Evolutionary conservation across 1,284 basidiomycete genomes (phyloP).

Genomic region (Volvariella surrecta): DNA sequence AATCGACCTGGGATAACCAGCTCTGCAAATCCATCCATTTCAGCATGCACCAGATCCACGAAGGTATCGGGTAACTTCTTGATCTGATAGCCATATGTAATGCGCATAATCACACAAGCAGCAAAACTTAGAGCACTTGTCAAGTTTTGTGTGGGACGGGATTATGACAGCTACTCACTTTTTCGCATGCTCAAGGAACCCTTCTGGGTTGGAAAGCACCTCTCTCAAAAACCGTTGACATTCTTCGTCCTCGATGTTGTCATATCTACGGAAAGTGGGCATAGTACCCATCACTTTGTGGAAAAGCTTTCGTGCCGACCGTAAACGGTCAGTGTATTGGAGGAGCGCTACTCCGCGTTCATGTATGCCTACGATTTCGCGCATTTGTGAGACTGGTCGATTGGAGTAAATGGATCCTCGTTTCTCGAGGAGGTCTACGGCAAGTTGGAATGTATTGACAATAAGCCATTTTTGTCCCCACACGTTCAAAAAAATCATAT

Average conservation of each 20-base stretch:
- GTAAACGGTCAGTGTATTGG: conserved; percentile 22
- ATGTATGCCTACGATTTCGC: conserved; percentile 20
- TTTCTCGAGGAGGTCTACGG: conserved; percentile 26
- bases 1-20: too few species aligned
- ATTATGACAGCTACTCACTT: conserved; percentile 15
- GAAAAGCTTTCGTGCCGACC: conserved; percentile 23
- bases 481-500: conserved; percentile 20
- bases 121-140: conserved; percentile 15
- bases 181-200: conserved; percentile 19
- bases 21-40: neutral
- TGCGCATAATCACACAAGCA: conserved; percentile 15
- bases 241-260: conserved; percentile 14
- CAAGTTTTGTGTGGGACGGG: neutral
- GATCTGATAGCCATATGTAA: conserved; percentile 14
- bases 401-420: conserved; percentile 28
- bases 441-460: conserved; percentile 22
- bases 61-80: conserved; percentile 14
- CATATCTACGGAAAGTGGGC: conserved; percentile 12
- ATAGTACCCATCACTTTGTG: conserved; percentile 15
- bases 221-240: conserved; percentile 19
- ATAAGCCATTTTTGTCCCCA: conserved; percentile 29
- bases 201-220: conserved; percentile 15
- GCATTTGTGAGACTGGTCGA: conserved; percentile 25
- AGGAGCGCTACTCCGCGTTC: conserved; percentile 19
- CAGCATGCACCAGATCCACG: conserved; percentile 13